Evolutionary conservation across 495 filamentous ascomycete species (phyloP), one percentile per base, ranked within the genome.

Genomic region (Rostrohypoxylon terebratum): DNA sequence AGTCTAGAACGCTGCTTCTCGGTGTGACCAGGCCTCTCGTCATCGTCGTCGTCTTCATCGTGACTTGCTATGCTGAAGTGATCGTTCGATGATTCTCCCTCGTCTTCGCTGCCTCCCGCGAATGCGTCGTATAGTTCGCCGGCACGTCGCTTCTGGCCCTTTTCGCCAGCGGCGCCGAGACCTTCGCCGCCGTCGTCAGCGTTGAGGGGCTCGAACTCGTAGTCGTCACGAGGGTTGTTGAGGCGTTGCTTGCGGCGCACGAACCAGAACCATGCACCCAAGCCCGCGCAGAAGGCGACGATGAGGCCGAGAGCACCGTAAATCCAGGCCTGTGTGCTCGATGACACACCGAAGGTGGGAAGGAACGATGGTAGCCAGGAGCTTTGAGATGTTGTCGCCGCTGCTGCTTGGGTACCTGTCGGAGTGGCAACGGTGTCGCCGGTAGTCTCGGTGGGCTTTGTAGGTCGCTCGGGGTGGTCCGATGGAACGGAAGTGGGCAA

Each of bases 51-150:
- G 2, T 74, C 76, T 0, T 72, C 72, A 8, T 74, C 71, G 11
- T 23, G 28, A 31, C 76, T 78, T 1, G 64, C 71, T 25, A 78
- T 50, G 48, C 66, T 71, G 44, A 63, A 63, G 36, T 69, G 81
- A 23, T 85, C 85, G 25, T 57, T 60, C n/a, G 14, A 4, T 6
- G 87, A 88, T 44, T 88, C 87, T 63, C 89, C 88, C 64, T 93
- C 93, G 57, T 96, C 94, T 65, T 84, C 84, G 62, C 86, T 85
- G 45, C 87, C 86, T 72, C 92, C 90, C 7, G 94, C 92, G 87
- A 97, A 97, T 36, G 96, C 93, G 85, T 98, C 93, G 81, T 99
- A 99, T 40, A 99, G 81, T 80, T 96, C 91, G 25, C 92, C 92
- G 20, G 90, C 93, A 59, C 91, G 87, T 59, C 88, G 88, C 76